Evolutionary conservation across 1,139 yeast genomes (phyloP), one percentile per base, ranked within the genome.

Genomic region (Schwanniomyces etchellsii): DNA sequence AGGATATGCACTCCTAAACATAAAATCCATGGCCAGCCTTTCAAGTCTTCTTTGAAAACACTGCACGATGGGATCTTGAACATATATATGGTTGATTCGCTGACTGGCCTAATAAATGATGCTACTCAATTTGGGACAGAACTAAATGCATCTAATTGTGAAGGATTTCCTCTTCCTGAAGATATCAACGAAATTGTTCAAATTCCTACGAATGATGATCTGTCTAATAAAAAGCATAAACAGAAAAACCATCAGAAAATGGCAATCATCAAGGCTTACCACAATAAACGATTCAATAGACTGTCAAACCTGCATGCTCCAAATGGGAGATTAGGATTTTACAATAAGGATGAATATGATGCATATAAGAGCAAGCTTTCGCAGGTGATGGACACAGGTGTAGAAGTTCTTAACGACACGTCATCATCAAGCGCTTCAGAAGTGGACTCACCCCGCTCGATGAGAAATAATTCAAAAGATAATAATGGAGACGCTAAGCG

Each of bases 71-170:
- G 38, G 13, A 35, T 38, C 20, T 41, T 41, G 31, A 66, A 42
- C 41, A 77, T 77, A 32, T 67, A 71, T 43, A 55, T 80, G 26
- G 86, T 81, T 23, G 81, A 79, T 39, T 73, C 88, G 2, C 74
- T 80, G 48, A 77, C 79, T 16, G 88, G 88, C 0, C 64, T 66
- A 32, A 46, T 77, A 14, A 72, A 70, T 39, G 89, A 81, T 47
- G 89, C 89, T 5, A 81, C 89, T 4, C 74, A 72, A 40, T 81
- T 74, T 52, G 91, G 86, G 2, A 81, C 89, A 2, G 89, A 81
- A 48, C 64, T 81, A 29, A 81, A 81, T 48, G 71, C 85, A 0
- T 64, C 74, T 23, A 74, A 74, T 38, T 67, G 79, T 37, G 75
- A 70, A 37, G 83, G 81, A 6, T 70, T 81, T 33, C 83, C 83